Evolutionary conservation across 192 early-diverging fungal genomes (phyloP).

Genomic region (Umbelopsis vinacea): DNA sequence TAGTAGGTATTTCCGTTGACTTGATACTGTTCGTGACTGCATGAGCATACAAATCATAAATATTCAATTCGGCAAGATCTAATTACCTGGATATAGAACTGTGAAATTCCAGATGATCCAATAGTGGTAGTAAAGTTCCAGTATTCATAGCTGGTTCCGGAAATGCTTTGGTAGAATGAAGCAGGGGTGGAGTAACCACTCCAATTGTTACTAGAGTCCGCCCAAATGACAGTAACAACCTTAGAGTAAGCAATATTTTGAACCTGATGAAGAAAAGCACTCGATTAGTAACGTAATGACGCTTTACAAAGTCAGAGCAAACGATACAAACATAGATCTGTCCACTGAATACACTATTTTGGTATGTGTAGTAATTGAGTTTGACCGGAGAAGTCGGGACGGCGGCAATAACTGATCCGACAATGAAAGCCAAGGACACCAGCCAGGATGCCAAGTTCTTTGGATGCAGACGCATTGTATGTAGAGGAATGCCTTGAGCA

Average conservation of each 20-base stretch:
- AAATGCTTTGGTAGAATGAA: slow-evolving; percentile 25
- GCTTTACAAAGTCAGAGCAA: neutral
- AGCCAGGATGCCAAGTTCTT: neutral
- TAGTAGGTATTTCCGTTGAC: slow-evolving; percentile 42
- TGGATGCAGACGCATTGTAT: neutral
- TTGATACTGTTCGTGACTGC: slow-evolving; percentile 17
- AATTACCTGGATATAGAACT: slow-evolving; percentile 40
- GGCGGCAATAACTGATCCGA: neutral
- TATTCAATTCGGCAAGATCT: neutral
- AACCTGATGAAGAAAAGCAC: neutral
- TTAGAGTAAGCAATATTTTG: slow-evolving; percentile 29
- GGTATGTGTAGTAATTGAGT: slow-evolving; percentile 23
- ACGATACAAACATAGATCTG: slow-evolving; percentile 25
- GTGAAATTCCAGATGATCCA: slow-evolving; percentile 23
- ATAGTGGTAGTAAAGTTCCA: slow-evolving; percentile 30
- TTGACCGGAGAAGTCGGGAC: slow-evolving; percentile 29
- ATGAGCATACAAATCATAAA: neutral
- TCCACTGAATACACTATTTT: slow-evolving; percentile 20
- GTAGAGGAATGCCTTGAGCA: neutral
- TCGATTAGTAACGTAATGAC: neutral
- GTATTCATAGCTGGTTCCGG: slow-evolving; percentile 35
- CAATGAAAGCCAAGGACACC: neutral
- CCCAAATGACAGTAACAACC: slow-evolving; percentile 23
- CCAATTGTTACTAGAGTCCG: slow-evolving; percentile 23
- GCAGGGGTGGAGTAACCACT: neutral